Evolutionary conservation across 2,329 filamentous ascomycete genomes (phyloP).

Genomic region (Penicillium sp.): DNA sequence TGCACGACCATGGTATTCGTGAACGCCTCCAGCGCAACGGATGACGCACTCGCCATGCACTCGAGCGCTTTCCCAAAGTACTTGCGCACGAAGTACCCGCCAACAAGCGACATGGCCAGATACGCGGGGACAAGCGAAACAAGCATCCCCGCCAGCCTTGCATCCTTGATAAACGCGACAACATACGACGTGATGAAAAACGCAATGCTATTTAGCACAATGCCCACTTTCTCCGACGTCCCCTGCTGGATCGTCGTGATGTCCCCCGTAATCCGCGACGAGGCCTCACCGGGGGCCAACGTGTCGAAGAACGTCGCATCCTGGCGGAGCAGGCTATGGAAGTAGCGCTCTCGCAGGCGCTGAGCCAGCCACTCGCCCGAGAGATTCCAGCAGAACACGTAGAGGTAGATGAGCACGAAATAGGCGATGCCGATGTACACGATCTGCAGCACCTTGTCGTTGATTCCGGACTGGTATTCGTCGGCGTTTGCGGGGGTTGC

Average conservation of each 20-base stretch:
- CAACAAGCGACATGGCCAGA: conserved; percentile 61
- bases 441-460: conserved; percentile 37
- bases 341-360: conserved; percentile 65
- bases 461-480: conserved; percentile 13
- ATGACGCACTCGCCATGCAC: conserved; percentile 61
- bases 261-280: conserved; percentile 66
- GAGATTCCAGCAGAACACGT: conserved; percentile 68
- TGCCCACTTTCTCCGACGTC: conserved; percentile 72
- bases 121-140: conserved; percentile 67
- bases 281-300: conserved; percentile 65
- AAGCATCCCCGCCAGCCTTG: conserved; percentile 67
- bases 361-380: conserved; percentile 67
- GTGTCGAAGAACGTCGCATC: conserved; percentile 69
- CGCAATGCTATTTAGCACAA: conserved; percentile 64
- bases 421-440: conserved; percentile 68
- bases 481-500: not conserved
- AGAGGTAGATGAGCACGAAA: conserved; percentile 67
- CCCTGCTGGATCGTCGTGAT: conserved; percentile 70
- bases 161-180: conserved; percentile 69
- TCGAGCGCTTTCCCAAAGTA: conserved; percentile 55
- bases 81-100: conserved; percentile 58
- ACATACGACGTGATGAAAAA: conserved; percentile 72
- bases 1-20: conserved; percentile 66
- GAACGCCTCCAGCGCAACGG: conserved; percentile 66
- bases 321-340: conserved; percentile 62